Evolutionary conservation across 176 grass and related monocot species (phyloP), one percentile per base, ranked within the genome.

Genomic region (Otatea glauca): DNA sequence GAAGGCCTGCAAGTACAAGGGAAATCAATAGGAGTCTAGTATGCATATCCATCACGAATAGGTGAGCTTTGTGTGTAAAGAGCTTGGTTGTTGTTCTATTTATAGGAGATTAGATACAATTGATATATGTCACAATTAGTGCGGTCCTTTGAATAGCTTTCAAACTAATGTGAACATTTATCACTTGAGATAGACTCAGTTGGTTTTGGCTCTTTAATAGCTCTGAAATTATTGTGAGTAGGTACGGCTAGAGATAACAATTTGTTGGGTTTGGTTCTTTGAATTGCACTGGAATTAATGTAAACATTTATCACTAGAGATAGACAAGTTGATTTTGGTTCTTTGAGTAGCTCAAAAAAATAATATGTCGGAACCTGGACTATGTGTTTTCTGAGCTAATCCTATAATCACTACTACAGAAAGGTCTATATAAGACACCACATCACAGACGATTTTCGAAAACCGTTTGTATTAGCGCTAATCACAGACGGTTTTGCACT

Each of bases 11-110:
- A 48, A 78, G 38, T 62, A 54, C n/a, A 50, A 84, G 38, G 12
- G 44, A 85, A 65, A 17, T 14, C 6, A 79, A 25, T 50, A 89
- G 27, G 42, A 80, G 27, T 66, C 34, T 84, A 34, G 5, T 2
- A 17, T 58, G n/a, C n/a, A 44, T 5, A 5, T 44, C 62, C 72
- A 84, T 84, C 45, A 24, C n/a, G 5, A 50, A 37, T 67, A 51
- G 16, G 8, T 29, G 9, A 20, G 37, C 13, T 13, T 54, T 76
- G 16, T 76, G 63, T 56, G 9, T 76, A 29, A 14, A 55, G 14
- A 68, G 23, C 35, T 21, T 34, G 48, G n/a, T 8, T 5, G 4
- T 12, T 13, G 3, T 24, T 35, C 23, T 76, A 84, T 84, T 76
- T 84, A 77, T 76, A 76, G 72, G 34, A 37, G 5, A 27, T 5